phyloP scores from a whole-genome alignment of 495 filamentous ascomycete species.

The Penicillium cosmopolitanum region DNA sequence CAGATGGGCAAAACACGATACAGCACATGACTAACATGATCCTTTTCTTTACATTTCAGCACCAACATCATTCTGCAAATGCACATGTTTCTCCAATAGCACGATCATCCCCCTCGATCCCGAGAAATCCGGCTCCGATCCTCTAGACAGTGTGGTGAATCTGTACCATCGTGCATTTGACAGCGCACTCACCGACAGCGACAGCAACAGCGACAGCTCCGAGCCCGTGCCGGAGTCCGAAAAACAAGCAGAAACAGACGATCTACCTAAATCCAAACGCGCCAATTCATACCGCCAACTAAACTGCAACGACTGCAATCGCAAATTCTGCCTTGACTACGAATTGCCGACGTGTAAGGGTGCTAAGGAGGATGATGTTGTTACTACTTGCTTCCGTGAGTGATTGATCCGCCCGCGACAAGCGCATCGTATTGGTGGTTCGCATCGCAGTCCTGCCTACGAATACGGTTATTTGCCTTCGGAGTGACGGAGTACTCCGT shows the following conservation, averaged over 20 bases:
- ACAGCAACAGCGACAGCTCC: neutral
- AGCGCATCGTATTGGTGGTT: neutral
- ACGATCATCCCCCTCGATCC: constrained; percentile 71
- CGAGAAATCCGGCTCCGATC: constrained; percentile 28
- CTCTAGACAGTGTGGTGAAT: constrained; percentile 30
- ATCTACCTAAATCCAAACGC: constrained; percentile 16
- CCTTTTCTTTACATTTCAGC: constrained; percentile 23
- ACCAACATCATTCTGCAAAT: constrained; percentile 96
- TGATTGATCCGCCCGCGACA: constrained; percentile 1
- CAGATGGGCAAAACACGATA: no score
- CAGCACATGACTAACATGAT: no score
- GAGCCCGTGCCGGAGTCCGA: constrained; percentile 9
- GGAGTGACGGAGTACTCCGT: neutral
- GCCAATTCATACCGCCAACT: constrained; percentile 43
- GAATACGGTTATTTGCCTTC: neutral
- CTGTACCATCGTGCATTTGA: constrained; percentile 27
- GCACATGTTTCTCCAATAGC: constrained; percentile 89
- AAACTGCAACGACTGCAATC: constrained; percentile 85
- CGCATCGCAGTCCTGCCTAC: neutral
- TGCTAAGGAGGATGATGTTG: constrained; percentile 83
- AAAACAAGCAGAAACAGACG: neutral
- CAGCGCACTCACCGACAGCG: constrained; percentile 1
- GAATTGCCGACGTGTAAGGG: constrained; percentile 84
- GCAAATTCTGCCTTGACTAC: constrained; percentile 85
- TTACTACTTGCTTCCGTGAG: constrained; percentile 87